These are phyloP conservation scores for Vitis vinifera DNA, from an alignment of 164 flowering plant species.

Conservation along the genomic window ASM3070453v1 NC_081822.1:9006001-9006500, in stretches of 20 bases:
- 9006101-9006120: slow-evolving; percentile 74
- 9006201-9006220: too few species aligned
- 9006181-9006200: too few species aligned
- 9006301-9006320: too few species aligned
- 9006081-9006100: slow-evolving; percentile 94
- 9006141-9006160: background rate
- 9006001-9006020: slow-evolving; percentile 68
- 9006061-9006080: slow-evolving; percentile 43
- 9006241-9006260: too few species aligned
- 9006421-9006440: background rate
- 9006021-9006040: slow-evolving; percentile 95
- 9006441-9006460: too few species aligned
- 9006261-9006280: too few species aligned
- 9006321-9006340: too few species aligned
- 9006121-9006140: background rate
- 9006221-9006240: too few species aligned
- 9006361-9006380: background rate
- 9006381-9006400: background rate
- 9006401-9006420: background rate
- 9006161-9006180: too few species aligned
- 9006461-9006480: too few species aligned
- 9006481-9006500: too few species aligned
- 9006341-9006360: background rate
- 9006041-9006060: slow-evolving; percentile 72
- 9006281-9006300: too few species aligned